Conservation (phyloP, 2,329 filamentous ascomycete genomes). For the Xylariaceae sp. region DNA sequence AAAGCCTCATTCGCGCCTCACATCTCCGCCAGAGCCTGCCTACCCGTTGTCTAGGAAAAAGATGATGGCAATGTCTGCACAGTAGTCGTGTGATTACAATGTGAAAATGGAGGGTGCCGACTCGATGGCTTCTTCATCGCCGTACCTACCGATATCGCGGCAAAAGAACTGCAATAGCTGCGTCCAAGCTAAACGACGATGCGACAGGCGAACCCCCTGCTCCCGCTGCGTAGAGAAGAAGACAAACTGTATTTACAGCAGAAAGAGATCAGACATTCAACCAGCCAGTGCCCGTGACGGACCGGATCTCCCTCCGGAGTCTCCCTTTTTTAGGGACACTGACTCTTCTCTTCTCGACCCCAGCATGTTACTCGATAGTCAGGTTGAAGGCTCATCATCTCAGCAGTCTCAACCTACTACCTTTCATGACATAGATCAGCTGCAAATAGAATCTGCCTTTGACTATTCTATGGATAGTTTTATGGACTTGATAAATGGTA, state of each 20-base stretch:
- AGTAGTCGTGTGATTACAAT: no score
- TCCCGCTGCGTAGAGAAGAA: slow-evolving; percentile 36
- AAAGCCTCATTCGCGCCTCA: no score
- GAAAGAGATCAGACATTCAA: slow-evolving; percentile 8
- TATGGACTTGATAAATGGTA: slow-evolving; percentile 7
- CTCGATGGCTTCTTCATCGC: neutral
- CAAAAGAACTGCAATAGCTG: slow-evolving; percentile 37
- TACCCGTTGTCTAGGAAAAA: no score
- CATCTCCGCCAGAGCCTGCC: no score
- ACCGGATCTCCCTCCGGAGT: neutral
- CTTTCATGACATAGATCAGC: neutral
- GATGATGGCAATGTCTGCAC: no score
- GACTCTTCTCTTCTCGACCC: slow-evolving; percentile 3
- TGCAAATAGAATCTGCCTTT: neutral
- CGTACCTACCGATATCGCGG: slow-evolving; percentile 15
- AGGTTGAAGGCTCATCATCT: neutral
- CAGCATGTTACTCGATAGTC: neutral
- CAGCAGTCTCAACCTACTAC: neutral
- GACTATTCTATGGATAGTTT: slow-evolving; percentile 3
- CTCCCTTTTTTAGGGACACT: neutral
- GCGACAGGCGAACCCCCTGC: slow-evolving; percentile 37
- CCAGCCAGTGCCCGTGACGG: neutral
- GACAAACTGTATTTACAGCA: slow-evolving; percentile 28
- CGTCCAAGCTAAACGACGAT: slow-evolving; percentile 37
- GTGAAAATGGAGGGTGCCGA: neutral